Evolutionary conservation across 176 grass and related monocot genomes (phyloP).

Genomic region (Carex littledalei): DNA sequence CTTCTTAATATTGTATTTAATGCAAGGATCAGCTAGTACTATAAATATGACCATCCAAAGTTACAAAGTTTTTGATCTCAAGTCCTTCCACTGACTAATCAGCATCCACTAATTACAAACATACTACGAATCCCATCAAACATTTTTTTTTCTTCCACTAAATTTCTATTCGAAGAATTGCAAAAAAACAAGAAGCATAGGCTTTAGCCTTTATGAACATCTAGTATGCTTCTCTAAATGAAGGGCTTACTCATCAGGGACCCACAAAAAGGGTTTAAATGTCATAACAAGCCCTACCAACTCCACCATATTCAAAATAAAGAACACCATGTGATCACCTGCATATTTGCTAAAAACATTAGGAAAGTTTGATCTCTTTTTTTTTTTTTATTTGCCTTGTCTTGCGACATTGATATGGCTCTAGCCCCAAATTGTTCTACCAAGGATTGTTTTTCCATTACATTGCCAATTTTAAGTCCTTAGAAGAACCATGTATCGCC

Average conservation of each 20-base stretch:
- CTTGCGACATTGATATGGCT: neutral
- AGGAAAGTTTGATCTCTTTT: neutral
- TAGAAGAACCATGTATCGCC: neutral
- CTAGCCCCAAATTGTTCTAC: neutral
- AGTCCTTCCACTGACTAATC: neutral
- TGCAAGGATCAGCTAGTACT: neutral
- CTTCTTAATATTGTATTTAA: neutral
- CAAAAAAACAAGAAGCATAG: neutral
- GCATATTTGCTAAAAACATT: neutral
- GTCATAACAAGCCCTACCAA: conserved; percentile 46
- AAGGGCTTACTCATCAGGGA: conserved; percentile 7
- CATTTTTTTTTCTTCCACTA: neutral
- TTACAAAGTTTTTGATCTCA: neutral
- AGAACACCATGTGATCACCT: conserved; percentile 83
- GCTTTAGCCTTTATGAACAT: neutral
- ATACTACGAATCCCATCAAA: neutral
- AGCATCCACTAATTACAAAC: neutral
- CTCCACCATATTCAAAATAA: conserved; percentile 46
- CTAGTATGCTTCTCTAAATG: neutral
- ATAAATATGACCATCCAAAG: neutral
- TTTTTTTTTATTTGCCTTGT: neutral
- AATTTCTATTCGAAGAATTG: neutral
- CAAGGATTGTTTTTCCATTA: neutral
- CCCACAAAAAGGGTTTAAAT: conserved; percentile 63
- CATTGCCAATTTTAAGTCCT: neutral